Conservation (phyloP, 2,329 filamentous ascomycete species). For the Cercospora sojina region DNA sequence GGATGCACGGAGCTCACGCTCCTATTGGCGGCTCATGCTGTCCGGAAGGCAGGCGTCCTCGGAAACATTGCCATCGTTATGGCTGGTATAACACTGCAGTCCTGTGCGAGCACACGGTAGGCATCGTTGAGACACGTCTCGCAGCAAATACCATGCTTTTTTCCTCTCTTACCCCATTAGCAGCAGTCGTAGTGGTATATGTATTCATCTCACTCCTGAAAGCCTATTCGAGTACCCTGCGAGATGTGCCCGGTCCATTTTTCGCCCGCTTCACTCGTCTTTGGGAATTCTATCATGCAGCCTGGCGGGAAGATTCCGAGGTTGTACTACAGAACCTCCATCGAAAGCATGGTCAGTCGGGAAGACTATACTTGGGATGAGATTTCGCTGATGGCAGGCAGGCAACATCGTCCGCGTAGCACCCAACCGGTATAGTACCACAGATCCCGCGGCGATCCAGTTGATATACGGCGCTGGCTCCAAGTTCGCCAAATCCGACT, state of each 20-base stretch:
- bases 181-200: background rate
- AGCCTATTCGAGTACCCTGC: background rate
- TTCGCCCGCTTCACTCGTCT: background rate
- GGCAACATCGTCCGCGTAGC: slow-evolving; percentile 34
- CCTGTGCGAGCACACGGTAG: background rate
- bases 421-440: slow-evolving; percentile 36
- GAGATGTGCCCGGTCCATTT: background rate
- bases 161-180: background rate
- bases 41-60: background rate
- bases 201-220: background rate
- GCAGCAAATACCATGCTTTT: background rate
- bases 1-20: background rate
- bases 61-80: background rate
- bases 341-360: background rate
- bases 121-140: background rate
- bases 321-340: background rate
- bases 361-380: background rate
- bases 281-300: background rate
- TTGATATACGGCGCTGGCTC: slow-evolving; percentile 41
- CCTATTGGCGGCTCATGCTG: background rate
- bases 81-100: background rate
- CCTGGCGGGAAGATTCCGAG: background rate
- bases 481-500: slow-evolving; percentile 44
- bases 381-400: background rate
- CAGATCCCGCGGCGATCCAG: slow-evolving; percentile 33